Evolutionary conservation across 805 yeast genomes (phyloP), one percentile per base, ranked within the genome.

Genomic region (Ogataea minuta): DNA sequence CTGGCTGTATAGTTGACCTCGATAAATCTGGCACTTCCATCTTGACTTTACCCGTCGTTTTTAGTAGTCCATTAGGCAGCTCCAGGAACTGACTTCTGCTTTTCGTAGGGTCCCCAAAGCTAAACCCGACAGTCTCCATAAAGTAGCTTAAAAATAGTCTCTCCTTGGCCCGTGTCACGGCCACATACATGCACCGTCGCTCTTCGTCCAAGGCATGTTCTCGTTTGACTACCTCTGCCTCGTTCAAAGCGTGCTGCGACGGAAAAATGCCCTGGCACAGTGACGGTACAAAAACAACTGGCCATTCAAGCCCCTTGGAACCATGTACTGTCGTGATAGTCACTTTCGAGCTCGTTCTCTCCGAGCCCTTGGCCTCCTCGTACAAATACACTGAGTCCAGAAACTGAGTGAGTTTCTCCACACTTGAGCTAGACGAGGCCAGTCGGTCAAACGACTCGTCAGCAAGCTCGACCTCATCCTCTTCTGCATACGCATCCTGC

Each of bases 241-340:
- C 60, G 0, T 53, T 60, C 6, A 62, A 47, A 0, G 77, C 76
- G 53, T 71, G 72, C 2, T 60, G 52, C 3, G 81, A 76, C 0
- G 95, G 95, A 9, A 86, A 63, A 10, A 76, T 59, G 1, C 84
- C 82, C 32, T 84, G 86, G 23, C 74, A 68, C 12, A 85, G 62
- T 0, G 86, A 83, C 0, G 95, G 88, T 9, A 87, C 74, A 55
- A 87, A 86, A 0, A 91, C 97, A 10, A 86, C 77, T 0, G 95
- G 91, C 97, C 98, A 91, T 57, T 91, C 99, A 2, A 90, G 67
- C 1, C 99, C 99, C 58, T 91, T 91, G 1, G 97, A 79, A 0
- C 89, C 87, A 57, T 91, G 99, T 9, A 91, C 83, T 0, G 98
- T 93, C 0, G 95, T 83, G 0, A 91, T 55, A 1, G 57, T 49